Evolutionary conservation across 331 rosid species (phyloP).

Genomic region (Pyrus hybrid): DNA sequence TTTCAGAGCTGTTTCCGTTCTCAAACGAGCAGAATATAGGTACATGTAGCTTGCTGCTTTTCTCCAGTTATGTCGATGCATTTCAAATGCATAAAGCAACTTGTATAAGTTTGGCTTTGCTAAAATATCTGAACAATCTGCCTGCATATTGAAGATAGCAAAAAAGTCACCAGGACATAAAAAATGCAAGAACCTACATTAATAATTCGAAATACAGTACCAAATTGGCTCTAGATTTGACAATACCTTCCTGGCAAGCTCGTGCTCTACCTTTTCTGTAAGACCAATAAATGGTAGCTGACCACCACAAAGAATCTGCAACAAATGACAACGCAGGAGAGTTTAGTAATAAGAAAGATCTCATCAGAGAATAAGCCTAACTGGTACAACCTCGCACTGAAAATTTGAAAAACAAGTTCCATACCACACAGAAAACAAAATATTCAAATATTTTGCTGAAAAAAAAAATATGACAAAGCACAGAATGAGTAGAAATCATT

Average conservation of each 20-base stretch:
- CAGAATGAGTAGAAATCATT: not conserved
- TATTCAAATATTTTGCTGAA: not conserved
- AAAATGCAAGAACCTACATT: slow-evolving; percentile 3
- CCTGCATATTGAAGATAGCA: slow-evolving; percentile 37
- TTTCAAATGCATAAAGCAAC: slow-evolving; percentile 88
- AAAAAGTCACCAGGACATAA: slow-evolving; percentile 7
- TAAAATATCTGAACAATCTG: slow-evolving; percentile 76
- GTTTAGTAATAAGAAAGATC: not conserved
- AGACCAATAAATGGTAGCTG: slow-evolving; percentile 86
- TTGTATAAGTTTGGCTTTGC: slow-evolving; percentile 83
- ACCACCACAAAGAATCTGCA: slow-evolving; percentile 83
- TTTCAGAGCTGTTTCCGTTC: slow-evolving; percentile 46
- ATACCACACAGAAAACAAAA: not conserved
- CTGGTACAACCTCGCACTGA: not conserved
- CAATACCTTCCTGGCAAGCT: slow-evolving; percentile 92
- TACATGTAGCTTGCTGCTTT: slow-evolving; percentile 82
- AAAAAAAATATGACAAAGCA: not conserved
- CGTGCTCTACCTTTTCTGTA: slow-evolving; percentile 86
- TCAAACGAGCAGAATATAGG: slow-evolving; percentile 74
- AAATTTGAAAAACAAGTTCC: not conserved
- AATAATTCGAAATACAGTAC: not conserved
- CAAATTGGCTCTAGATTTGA: slow-evolving; percentile 7
- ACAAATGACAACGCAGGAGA: not conserved
- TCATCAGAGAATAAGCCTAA: not conserved
- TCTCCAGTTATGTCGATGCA: slow-evolving; percentile 87